Conservation (phyloP, 257 asterid genomes). For the Leptodermis oblonga region DNA sequence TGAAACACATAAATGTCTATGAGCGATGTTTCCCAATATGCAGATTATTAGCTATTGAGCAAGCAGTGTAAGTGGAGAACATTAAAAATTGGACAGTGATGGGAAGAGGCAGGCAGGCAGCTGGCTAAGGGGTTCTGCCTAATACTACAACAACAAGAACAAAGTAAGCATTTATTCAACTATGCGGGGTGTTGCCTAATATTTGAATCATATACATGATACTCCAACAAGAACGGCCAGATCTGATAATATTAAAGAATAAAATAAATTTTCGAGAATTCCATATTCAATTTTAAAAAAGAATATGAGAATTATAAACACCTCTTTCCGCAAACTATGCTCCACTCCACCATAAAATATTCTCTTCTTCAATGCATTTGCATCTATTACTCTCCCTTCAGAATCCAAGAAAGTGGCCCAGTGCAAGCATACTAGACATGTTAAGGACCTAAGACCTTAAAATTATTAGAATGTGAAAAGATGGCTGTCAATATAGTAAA, state of each 20-base stretch:
- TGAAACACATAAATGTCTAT: too few species aligned
- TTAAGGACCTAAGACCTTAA: slow-evolving; percentile 14
- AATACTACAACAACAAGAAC: too few species aligned
- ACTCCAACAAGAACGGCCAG: slow-evolving; percentile 86
- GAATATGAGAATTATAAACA: slow-evolving; percentile 10
- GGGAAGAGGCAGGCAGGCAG: too few species aligned
- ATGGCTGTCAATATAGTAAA: neutral
- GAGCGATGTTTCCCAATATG: too few species aligned
- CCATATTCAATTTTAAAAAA: neutral
- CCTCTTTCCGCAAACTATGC: slow-evolving; percentile 74
- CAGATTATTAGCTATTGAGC: too few species aligned
- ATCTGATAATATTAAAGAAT: slow-evolving; percentile 43
- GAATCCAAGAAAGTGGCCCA: slow-evolving; percentile 84
- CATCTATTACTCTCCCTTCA: slow-evolving; percentile 76
- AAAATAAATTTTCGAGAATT: neutral
- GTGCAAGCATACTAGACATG: slow-evolving; percentile 48
- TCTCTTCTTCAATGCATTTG: slow-evolving; percentile 65
- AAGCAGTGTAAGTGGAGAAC: too few species aligned
- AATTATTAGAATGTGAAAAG: neutral
- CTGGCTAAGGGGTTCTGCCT: too few species aligned
- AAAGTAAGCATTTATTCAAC: too few species aligned
- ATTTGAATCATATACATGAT: slow-evolving; percentile 73
- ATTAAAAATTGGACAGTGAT: too few species aligned
- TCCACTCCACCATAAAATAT: slow-evolving; percentile 94
- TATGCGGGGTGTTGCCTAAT: too few species aligned